Base-by-base conservation (phyloP, 352 stramenopile genomes). In the Phytophthora macrochlamydospora region DNA sequence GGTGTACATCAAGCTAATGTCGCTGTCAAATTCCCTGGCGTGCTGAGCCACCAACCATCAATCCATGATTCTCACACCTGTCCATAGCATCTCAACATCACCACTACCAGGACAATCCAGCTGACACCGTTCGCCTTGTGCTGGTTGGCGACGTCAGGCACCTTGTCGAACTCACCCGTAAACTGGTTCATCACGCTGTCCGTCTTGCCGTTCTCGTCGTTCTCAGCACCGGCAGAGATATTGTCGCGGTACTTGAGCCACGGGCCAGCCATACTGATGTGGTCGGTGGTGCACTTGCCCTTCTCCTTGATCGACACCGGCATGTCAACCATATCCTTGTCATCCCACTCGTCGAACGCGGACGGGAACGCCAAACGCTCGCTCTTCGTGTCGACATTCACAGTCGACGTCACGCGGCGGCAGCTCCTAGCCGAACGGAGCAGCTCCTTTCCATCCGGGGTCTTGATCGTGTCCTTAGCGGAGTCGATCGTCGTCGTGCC, bases 211-310 rank as follows among this genome's bases (percentile, higher is more conserved):
- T 82, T 98, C 69, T 97, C 91, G n/a, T 90, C 78, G 72, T 98
- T 98, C 67, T 96, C 86, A 38, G 93, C 93, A 72, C 93, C 92
- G 51, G 97, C 97, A 29, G 98, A 73, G 85, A 98, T 71, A 84
- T 98, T 98, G 81, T 98, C 93, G 79, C 93, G 90, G 89, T 97
- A 98, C 80, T 97, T 97, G 42, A 98, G 78, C 93, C 93, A 98
- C 53, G 90, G 90, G 51, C 93, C 93, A 32, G 93, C 93, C 91
- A 97, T 97, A 68, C 85, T 96, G 66, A 98, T 98, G 83, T 98
- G 93, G 69, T 98, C 93, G 30, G 93, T 98, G 42, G 93, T 98
- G 91, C 93, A 98, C 83, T 98, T 98, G 73, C 93, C 93, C 89
- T 97, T 96, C 46, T 91, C 91, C 85, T 98, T 98, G 75, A 98